Conservation (phyloP, 2,329 filamentous ascomycete genomes). For the Penicillium sp. region DNA sequence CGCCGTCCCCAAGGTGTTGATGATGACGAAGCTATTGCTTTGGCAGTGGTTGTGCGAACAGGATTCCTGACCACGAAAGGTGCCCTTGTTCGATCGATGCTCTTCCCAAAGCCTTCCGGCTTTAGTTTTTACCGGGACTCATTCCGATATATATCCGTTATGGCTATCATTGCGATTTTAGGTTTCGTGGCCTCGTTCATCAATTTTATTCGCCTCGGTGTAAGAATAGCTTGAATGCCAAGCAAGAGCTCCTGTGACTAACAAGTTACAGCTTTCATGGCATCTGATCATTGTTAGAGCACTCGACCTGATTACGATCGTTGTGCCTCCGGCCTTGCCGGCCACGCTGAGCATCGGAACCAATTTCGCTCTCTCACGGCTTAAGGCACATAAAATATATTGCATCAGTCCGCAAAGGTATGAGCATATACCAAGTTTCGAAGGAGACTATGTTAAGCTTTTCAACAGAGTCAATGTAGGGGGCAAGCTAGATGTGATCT, state of each 20-base stretch:
- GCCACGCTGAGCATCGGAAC: slow-evolving; percentile 94
- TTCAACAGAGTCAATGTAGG: slow-evolving; percentile 89
- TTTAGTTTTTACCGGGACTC: slow-evolving; percentile 99
- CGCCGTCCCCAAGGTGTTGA: slow-evolving; percentile 76
- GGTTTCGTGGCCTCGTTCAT: slow-evolving; percentile 86
- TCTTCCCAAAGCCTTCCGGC: slow-evolving; percentile 94
- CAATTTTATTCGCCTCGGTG: slow-evolving; percentile 76
- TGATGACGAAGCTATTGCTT: slow-evolving; percentile 77
- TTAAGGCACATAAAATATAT: slow-evolving; percentile 86
- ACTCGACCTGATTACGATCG: slow-evolving; percentile 91
- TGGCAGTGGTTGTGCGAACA: slow-evolving; percentile 85
- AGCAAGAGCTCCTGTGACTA: slow-evolving; percentile 20
- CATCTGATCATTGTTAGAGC: slow-evolving; percentile 85
- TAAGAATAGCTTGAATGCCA: no score
- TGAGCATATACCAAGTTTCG: no score
- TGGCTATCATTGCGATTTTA: slow-evolving; percentile 74
- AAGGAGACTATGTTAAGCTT: no score
- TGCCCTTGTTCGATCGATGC: slow-evolving; percentile 91
- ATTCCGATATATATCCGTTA: slow-evolving; percentile 94
- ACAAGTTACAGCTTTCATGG: slow-evolving; percentile 55
- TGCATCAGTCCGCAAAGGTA: slow-evolving; percentile 98
- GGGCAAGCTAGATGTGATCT: slow-evolving; percentile 89
- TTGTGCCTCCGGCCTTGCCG: slow-evolving; percentile 90
- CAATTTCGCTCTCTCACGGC: slow-evolving; percentile 78
- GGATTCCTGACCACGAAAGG: slow-evolving; percentile 98